phyloP scores from a whole-genome alignment of 225 moss, liverwort and hornwort species.

The Pseudoscleropodium purum region DNA sequence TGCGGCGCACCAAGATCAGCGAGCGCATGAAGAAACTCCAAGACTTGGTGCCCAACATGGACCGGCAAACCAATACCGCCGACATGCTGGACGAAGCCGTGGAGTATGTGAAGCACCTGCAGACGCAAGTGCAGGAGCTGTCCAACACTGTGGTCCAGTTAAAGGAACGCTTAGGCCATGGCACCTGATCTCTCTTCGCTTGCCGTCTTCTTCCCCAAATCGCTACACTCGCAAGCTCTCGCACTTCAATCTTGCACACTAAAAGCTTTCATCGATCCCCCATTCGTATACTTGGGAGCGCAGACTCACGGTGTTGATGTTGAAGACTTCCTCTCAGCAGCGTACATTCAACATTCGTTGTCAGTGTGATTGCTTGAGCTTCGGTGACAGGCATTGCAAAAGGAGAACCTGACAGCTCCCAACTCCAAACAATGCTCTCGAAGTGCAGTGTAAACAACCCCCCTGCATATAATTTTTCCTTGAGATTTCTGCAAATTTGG shows the following conservation, averaged over 20 bases:
- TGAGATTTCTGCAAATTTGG: neutral
- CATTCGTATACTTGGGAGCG: neutral
- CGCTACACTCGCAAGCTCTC: neutral
- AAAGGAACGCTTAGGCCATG: slow-evolving; percentile 1
- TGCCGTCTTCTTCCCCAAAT: neutral
- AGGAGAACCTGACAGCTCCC: no score
- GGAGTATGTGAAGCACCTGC: slow-evolving; percentile 56
- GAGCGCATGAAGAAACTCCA: slow-evolving; percentile 70
- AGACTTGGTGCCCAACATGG: slow-evolving; percentile 54
- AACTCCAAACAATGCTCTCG: neutral
- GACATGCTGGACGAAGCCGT: slow-evolving; percentile 69
- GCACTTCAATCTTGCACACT: neutral
- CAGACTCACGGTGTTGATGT: neutral
- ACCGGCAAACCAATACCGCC: slow-evolving; percentile 56
- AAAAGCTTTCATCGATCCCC: neutral
- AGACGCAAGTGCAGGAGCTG: slow-evolving; percentile 46
- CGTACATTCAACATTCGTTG: neutral
- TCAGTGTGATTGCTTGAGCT: neutral
- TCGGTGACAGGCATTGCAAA: neutral
- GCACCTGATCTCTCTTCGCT: neutral
- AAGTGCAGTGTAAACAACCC: neutral
- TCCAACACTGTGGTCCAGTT: slow-evolving; percentile 27
- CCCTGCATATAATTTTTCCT: neutral
- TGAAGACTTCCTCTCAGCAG: neutral
- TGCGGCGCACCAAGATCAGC: slow-evolving; percentile 49